Base-by-base conservation (phyloP, 441 rosid genomes). In the Cnidoscolus chayamansa region DNA sequence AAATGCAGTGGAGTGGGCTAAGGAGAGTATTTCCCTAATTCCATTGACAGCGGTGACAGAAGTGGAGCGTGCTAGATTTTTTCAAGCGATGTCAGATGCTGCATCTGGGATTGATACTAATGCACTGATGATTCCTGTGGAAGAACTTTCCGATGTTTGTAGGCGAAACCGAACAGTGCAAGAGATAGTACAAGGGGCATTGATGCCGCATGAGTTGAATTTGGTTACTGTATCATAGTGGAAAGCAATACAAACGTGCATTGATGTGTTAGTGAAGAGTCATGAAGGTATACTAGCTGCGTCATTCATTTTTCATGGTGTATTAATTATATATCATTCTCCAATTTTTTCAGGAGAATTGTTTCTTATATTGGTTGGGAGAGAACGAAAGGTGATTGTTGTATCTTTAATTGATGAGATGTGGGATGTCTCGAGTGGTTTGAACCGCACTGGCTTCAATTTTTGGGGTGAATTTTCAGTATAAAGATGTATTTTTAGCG, bases 61-160 rank as follows among this genome's bases (percentile, higher is more conserved):
- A 56, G 84, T 76, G 3, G 99, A 93, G 74, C 84, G 88, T 30
- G 57, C 83, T 30, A 90, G 89, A 77, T 93, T 91, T 75, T 79
- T 93, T 45, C 87, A 86, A 73, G 91, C 92, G 43, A 67, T 95
- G 74, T 87, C 92, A 0, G 93, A 90, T 54, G 91, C 87, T 47
- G 93, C 95, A 43, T 81, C 90, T 2, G 99, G 97, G 65, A 85
- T 76, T 7, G 94, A 90, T 73, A 81, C 90, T 68, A 91, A 86
- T 70, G 68, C 83, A 30, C 72, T 85, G 82, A 87, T 89, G 81
- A 81, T 81, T 63, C 89, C 93, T 0, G 70, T 87, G 1, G 98
- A 95, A 80, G 98, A 95, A 68, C 81, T 95, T 45, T 95, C 97
- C 4, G 99, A 95, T 51, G 93, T 95, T 50, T 91, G 97, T 74